A percentile compares a stretch with the other conserved stretches of the same genome.
Conservation (phyloP, 2,329 filamentous ascomycete genomes). For the Sclerotiophoma versabilis region DNA sequence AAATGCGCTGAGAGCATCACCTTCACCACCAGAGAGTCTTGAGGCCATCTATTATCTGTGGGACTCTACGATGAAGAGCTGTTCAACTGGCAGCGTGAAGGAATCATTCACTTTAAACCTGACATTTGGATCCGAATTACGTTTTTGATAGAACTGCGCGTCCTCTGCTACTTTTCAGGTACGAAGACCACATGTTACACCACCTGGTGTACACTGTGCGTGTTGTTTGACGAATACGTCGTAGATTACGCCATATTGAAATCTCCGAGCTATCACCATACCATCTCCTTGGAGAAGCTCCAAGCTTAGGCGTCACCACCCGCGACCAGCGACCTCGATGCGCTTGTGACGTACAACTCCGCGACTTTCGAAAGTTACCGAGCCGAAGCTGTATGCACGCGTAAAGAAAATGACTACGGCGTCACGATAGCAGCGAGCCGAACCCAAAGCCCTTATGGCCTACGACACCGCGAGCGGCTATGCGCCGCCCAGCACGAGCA, state of each 20-base stretch:
- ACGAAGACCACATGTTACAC: too few relatives aligned
- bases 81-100: too few relatives aligned
- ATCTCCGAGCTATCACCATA: conserved; percentile 3
- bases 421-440: conserved; percentile 19
- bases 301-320: conserved; percentile 24
- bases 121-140: too few relatives aligned
- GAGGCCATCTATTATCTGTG: too few relatives aligned
- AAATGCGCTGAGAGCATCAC: not conserved
- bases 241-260: too few relatives aligned
- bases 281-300: conserved; percentile 4
- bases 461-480: conserved; percentile 76
- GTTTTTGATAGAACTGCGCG: too few relatives aligned
- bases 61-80: too few relatives aligned
- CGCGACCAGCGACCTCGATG: conserved; percentile 8
- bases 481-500: conserved; percentile 70
- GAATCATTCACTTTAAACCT: too few relatives aligned
- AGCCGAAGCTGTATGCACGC: conserved; percentile 19
- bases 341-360: conserved; percentile 13
- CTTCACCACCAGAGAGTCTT: too few relatives aligned
- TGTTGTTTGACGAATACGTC: too few relatives aligned
- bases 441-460: conserved; percentile 63
- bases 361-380: not conserved
- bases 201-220: too few relatives aligned
- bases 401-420: conserved; percentile 22
- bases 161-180: too few relatives aligned